Evolutionary conservation across 192 early-diverging fungal genomes (phyloP), one percentile per base, ranked within the genome.

Genomic region (Irineochytrium annulatum): DNA sequence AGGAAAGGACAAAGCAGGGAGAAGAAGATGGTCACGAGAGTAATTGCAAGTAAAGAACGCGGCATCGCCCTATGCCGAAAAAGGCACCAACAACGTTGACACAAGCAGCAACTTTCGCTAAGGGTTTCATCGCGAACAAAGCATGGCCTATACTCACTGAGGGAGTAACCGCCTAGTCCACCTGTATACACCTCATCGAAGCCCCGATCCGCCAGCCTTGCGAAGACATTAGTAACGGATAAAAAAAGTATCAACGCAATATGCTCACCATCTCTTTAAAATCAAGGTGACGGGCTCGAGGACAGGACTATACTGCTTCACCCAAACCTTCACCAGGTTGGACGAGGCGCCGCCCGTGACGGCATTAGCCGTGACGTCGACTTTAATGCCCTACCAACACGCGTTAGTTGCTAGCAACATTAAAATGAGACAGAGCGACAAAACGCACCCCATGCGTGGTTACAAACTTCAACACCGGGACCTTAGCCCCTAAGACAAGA

Each of bases 101-200:
- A n/a, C n/a, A n/a, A n/a, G n/a, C n/a, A n/a, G n/a, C n/a, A n/a
- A n/a, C n/a, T n/a, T n/a, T n/a, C n/a, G n/a, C n/a, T n/a, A n/a
- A n/a, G n/a, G n/a, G n/a, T n/a, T n/a, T n/a, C n/a, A n/a, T n/a
- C n/a, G n/a, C n/a, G n/a, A 41, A 41, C n/a, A n/a, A 8, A 8
- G 8, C 37, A 8, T 41, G 8, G 8, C 37, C n/a, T 8, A n/a
- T 41, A 41, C 37, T n/a, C n/a, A 41, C 37, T 41, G 52, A 57
- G n/a, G 11, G 55, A 57, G 52, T 57, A 57, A n/a, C 55, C 55
- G 8, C 55, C 55, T 22, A 57, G 22, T 8, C 55, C 55, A 8
- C 55, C 55, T 55, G 55, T 57, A 20, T 53, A 57, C 11, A 57
- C 55, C 52, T 57, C 55, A 14, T 29, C 37, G 11, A 53, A 57